A percentile compares a stretch with the other conserved stretches of the same genome.
phyloP scores from a whole-genome alignment of 768 basidiomycete genomes.

The Suillus variegatus region DNA sequence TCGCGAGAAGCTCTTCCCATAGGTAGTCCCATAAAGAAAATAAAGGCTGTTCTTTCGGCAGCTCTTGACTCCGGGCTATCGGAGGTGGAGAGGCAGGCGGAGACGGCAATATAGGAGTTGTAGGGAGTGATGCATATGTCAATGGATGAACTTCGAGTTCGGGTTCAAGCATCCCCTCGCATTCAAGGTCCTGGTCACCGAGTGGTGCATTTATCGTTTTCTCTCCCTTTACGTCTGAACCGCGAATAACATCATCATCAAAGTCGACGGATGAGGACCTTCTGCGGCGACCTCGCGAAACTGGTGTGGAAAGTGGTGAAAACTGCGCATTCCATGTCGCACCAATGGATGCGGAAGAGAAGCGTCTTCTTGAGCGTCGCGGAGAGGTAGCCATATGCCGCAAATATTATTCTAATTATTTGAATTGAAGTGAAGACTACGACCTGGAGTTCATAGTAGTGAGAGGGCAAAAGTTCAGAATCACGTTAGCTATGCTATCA shows the following conservation, averaged over 20 bases:
- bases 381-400: conserved; percentile 32
- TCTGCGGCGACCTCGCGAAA: conserved; percentile 17
- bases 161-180: conserved; percentile 12
- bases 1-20: conserved; percentile 82
- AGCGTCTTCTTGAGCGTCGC: conserved; percentile 34
- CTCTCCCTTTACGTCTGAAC: conserved; percentile 6
- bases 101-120: conserved; percentile 65
- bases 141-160: conserved; percentile 37
- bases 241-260: neutral
- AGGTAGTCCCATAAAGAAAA: conserved; percentile 94
- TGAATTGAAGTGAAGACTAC: neutral
- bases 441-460: neutral
- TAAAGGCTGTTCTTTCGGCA: conserved; percentile 39
- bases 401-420: neutral
- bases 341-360: conserved; percentile 29
- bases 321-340: conserved; percentile 24
- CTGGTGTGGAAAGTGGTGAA: conserved; percentile 12
- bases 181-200: neutral
- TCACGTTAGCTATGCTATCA: neutral
- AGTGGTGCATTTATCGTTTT: neutral
- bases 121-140: conserved; percentile 72
- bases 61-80: conserved; percentile 13
- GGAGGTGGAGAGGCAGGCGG: conserved; percentile 33
- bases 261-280: conserved; percentile 16
- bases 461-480: neutral